These are phyloP conservation scores for Candida dajiaensis DNA, from an alignment of 805 yeast genomes.

Conservation along the genomic window DNA sequence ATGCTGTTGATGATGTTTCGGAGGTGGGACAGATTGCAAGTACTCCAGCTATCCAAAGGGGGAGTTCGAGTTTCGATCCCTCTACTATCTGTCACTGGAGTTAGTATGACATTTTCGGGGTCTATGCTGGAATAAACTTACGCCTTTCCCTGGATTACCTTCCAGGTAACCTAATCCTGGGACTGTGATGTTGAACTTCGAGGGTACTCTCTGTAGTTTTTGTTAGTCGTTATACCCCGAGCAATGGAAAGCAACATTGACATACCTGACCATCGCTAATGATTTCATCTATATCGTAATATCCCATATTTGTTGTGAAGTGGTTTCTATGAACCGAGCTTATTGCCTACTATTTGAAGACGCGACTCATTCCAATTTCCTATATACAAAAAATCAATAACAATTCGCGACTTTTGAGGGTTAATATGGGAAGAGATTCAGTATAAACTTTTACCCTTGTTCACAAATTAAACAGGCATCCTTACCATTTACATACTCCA, in stretches of 20 bases:
- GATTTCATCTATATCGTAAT: conserved; percentile 75
- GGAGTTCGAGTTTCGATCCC: conserved; percentile 68
- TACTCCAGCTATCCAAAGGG: conserved; percentile 83
- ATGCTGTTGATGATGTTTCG: conserved; percentile 30
- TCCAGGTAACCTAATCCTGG: conserved; percentile 88
- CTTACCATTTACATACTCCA: no score
- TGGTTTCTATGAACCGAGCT: no score
- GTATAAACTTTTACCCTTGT: no score
- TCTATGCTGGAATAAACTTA: background rate
- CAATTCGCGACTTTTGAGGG: background rate
- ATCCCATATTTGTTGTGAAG: conserved; percentile 28
- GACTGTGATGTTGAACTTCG: conserved; percentile 68
- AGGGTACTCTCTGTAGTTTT: conserved; percentile 52
- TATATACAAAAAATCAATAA: no score
- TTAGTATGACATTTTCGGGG: background rate
- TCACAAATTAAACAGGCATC: no score
- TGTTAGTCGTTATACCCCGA: background rate
- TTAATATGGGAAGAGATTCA: no score
- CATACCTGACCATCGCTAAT: conserved; percentile 51
- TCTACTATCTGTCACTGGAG: conserved; percentile 33
- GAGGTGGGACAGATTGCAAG: conserved; percentile 43
- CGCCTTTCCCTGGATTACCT: conserved; percentile 58
- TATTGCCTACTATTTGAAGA: no score
- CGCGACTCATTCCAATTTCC: no score
- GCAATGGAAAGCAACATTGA: conserved; percentile 20